Percentiles rank a stretch among this genome's conserved stretches.
Conservation (phyloP, 139 green algal species). For the Micractinium sp. region DNA sequence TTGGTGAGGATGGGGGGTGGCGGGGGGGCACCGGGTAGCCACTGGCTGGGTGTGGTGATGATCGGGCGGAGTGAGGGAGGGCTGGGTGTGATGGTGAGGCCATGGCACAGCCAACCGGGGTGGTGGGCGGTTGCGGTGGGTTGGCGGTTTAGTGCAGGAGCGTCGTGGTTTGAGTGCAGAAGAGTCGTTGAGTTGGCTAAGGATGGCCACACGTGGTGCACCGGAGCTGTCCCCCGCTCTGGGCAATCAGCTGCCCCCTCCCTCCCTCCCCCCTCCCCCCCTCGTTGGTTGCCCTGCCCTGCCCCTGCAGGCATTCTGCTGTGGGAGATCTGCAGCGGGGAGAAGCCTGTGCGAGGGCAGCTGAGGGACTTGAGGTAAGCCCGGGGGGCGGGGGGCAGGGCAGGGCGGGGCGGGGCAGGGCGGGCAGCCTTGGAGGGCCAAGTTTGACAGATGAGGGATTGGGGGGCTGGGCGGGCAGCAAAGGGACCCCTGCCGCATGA, state of each 20-base stretch:
- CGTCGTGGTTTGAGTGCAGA: neutral
- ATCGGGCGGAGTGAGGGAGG: no score
- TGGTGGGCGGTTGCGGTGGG: neutral
- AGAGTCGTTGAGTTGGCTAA: no score
- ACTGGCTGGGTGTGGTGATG: neutral
- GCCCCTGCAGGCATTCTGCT: slow-evolving; percentile 25
- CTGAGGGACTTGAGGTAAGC: slow-evolving; percentile 33
- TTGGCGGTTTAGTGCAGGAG: no score
- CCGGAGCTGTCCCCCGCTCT: no score
- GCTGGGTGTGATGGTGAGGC: neutral
- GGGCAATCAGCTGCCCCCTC: neutral
- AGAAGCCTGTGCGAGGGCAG: slow-evolving; percentile 33
- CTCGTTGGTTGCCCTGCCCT: neutral
- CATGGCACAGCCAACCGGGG: neutral
- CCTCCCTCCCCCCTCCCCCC: neutral
- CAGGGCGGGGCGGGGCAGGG: no score
- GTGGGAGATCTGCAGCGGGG: slow-evolving; percentile 43
- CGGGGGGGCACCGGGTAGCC: no score
- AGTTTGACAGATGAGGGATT: no score
- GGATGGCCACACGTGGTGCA: no score
- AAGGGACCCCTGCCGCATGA: no score
- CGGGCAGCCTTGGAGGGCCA: no score
- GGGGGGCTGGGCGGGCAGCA: no score
- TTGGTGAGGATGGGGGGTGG: neutral
- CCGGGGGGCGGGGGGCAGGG: neutral